Evolutionary conservation across 2,329 filamentous ascomycete genomes (phyloP).

Genomic region (Onygenales sp.): DNA sequence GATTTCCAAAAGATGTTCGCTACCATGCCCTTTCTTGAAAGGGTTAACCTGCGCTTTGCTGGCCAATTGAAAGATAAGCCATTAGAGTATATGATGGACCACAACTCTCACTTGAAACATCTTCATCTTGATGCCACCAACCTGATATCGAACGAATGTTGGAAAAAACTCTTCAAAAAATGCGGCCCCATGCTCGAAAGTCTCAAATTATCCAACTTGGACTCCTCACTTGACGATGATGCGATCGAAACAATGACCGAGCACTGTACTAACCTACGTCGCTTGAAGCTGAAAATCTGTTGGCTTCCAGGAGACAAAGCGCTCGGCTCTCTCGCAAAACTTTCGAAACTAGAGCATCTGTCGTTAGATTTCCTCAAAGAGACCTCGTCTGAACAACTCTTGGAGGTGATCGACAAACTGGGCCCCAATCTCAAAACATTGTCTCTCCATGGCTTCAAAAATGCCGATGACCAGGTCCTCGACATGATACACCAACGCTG

Average conservation of each 20-base stretch:
- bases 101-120: slow-evolving; percentile 57
- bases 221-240: slow-evolving; percentile 69
- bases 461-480: slow-evolving; percentile 61
- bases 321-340: slow-evolving; percentile 52
- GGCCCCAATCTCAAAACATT: slow-evolving; percentile 65
- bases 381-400: slow-evolving; percentile 48
- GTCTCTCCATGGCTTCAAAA: slow-evolving; percentile 60
- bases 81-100: slow-evolving; percentile 69
- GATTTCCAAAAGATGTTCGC: slow-evolving; percentile 78
- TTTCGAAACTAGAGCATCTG: slow-evolving; percentile 62
- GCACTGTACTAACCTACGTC: slow-evolving; percentile 57
- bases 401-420: slow-evolving; percentile 51
- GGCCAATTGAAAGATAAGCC: slow-evolving; percentile 84
- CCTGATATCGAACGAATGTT: slow-evolving; percentile 65
- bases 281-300: slow-evolving; percentile 75
- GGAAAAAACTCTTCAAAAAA: slow-evolving; percentile 58
- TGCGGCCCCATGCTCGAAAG: slow-evolving; percentile 57
- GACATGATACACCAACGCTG: slow-evolving; percentile 63
- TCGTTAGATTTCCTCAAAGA: slow-evolving; percentile 58
- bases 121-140: slow-evolving; percentile 79
- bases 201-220: slow-evolving; percentile 74
- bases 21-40: slow-evolving; percentile 57
- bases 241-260: slow-evolving; percentile 53
- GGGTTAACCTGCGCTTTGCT: slow-evolving; percentile 70
- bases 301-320: slow-evolving; percentile 60